Conservation (phyloP, 2,329 filamentous ascomycete genomes). For the Colletotrichum eremochloae region DNA sequence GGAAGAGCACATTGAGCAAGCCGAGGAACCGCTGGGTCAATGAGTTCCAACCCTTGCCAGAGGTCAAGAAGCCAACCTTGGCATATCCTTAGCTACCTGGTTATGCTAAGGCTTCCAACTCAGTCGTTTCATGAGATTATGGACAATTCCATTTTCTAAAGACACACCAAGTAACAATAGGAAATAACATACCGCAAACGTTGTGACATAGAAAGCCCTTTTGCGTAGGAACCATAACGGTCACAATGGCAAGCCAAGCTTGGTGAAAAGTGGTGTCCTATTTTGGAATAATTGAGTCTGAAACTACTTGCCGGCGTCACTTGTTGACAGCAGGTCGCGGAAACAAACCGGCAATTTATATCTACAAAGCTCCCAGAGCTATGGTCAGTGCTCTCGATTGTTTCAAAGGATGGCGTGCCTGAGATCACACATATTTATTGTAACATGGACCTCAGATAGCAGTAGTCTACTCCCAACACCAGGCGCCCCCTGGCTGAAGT, state of each 20-base stretch:
- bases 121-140: background rate
- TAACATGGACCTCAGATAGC: background rate
- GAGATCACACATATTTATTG: background rate
- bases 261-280: no score
- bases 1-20: slow-evolving; percentile 43
- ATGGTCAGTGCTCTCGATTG: background rate
- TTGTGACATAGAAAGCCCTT: background rate
- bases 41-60: slow-evolving; percentile 28
- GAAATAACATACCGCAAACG: no score
- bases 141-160: background rate
- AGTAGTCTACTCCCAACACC: no score
- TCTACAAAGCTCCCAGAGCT: background rate
- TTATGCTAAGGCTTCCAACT: background rate
- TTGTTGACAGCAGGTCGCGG: background rate
- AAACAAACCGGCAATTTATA: background rate
- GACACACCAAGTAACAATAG: background rate
- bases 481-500: background rate
- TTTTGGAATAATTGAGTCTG: no score
- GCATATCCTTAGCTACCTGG: background rate
- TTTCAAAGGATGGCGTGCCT: slow-evolving; percentile 6
- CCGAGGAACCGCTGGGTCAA: slow-evolving; percentile 43
- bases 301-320: background rate
- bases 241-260: no score
- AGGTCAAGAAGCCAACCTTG: background rate
- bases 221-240: no score